Base-by-base conservation (phyloP, 805 yeast genomes). In the Metschnikowia gruessii region DNA sequence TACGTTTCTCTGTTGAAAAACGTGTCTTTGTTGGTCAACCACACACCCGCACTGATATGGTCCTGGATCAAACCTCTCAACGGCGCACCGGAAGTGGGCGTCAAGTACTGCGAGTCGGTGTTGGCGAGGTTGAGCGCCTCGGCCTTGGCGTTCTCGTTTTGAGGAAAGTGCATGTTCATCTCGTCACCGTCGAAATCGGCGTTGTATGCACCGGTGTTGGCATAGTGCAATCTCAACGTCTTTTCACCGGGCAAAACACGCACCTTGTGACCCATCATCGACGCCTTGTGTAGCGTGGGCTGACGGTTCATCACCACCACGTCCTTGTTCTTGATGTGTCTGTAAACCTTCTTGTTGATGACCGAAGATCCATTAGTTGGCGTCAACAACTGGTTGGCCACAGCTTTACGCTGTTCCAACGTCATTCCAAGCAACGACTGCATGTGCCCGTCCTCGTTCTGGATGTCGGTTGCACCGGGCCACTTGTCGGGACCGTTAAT, bases 111-210 rank as follows among this genome's bases (percentile, higher is more conserved):
- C 50, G 95, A 87, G 68, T 95, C 97, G 8, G 99, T 94, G 67
- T 92, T 91, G 34, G 99, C 99, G 66, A 94, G 77, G 63, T 89
- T 81, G 62, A 89, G 75, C 2, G 99, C 98, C 72, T 94, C 99
- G 18, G 98, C 92, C 64, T 91, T 83, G 9, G 98, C 99, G 58
- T 88, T 87, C 72, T 92, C 97, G 68, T 87, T 90, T 73, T 92
- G 99, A 22, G 99, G 99, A 77, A 92, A 92, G 72, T 92, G 99
- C 97, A 92, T 86, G 67, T 92, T 92, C 99, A 92, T 92, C 75
- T 92, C 99, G 70, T 92, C 99, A 76, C 99, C 99, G 71, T 92
- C 99, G 61, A 94, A 92, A 79, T 92, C 99, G 33, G 98, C 98
- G 67, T 92, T 92, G 71, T 92, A 94, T 37, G 99, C 97, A 71